A percentile compares a stretch with the other conserved stretches of the same genome.
These are phyloP conservation scores for Solanum aculeatissimum DNA, from an alignment of 305 asterid genomes.

Conservation along the genomic window DNA sequence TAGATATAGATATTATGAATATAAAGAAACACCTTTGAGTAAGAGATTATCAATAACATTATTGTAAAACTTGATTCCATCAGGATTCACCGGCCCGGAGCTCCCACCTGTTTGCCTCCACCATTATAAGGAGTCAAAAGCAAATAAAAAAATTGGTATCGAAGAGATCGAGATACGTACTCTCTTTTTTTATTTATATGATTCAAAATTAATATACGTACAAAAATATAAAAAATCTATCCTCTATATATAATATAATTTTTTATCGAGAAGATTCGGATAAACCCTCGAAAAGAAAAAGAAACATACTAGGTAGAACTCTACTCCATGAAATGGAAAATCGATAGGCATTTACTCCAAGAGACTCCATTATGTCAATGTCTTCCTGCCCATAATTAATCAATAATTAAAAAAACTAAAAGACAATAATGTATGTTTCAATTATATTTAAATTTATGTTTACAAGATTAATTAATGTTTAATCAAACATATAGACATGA, in stretches of 20 bases:
- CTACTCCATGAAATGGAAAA: conserved; percentile 93
- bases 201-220: too few relatives aligned
- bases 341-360: conserved; percentile 68
- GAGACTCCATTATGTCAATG: conserved; percentile 50
- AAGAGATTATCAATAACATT: conserved; percentile 48
- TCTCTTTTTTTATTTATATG: too few relatives aligned
- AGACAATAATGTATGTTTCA: neutral
- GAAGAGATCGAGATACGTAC: too few relatives aligned
- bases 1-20: too few relatives aligned
- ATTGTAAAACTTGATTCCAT: conserved; percentile 47
- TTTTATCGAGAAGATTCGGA: too few relatives aligned
- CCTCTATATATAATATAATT: too few relatives aligned
- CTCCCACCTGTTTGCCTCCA: conserved; percentile 36
- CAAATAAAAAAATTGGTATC: neutral
- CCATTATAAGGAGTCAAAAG: neutral
- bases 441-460: neutral
- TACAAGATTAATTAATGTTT: neutral
- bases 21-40: conserved; percentile 27
- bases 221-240: too few relatives aligned
- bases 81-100: conserved; percentile 45
- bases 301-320: conserved; percentile 53
- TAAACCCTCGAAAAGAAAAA: neutral
- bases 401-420: neutral
- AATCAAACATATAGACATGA: neutral
- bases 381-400: conserved; percentile 44